These are phyloP conservation scores for Fusarium pseudograminearum DNA, from an alignment of 2,329 filamentous ascomycete species.

Conservation along the genomic window DNA sequence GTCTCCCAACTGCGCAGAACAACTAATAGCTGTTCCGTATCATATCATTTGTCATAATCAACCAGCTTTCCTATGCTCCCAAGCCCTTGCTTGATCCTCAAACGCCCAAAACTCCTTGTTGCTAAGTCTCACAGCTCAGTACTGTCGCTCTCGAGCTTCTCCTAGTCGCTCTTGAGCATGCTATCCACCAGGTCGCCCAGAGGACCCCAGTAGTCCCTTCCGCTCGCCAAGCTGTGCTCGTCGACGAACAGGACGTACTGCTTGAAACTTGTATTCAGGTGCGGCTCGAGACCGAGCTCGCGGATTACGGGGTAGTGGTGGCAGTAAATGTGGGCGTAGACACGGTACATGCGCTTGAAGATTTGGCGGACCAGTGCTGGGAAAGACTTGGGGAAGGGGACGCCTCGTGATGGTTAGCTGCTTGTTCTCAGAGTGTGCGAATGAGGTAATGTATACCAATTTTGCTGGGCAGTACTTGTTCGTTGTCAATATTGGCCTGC, in stretches of 20 bases:
- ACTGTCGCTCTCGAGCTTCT: conserved; percentile 26
- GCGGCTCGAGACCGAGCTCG: conserved; percentile 93
- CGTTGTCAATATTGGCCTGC: conserved; percentile 94
- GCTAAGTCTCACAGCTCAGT: conserved; percentile 20
- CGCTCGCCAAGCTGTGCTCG: conserved; percentile 91
- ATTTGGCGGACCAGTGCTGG: conserved; percentile 90
- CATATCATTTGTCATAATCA: conserved; percentile 43
- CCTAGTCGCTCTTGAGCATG: conserved; percentile 92
- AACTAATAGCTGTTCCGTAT: conserved; percentile 21
- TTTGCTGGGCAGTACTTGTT: conserved; percentile 92
- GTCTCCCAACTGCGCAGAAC: conserved; percentile 1
- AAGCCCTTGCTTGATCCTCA: conserved; percentile 4
- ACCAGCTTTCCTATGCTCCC: conserved; percentile 25
- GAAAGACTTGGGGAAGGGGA: conserved; percentile 95
- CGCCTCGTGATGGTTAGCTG: conserved; percentile 64
- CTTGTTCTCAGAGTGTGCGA: neutral
- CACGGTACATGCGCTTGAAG: conserved; percentile 98
- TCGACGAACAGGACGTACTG: conserved; percentile 99
- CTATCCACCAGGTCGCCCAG: conserved; percentile 96
- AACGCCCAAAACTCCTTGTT: conserved; percentile 42
- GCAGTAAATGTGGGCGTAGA: conserved; percentile 99
- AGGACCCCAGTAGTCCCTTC: conserved; percentile 97
- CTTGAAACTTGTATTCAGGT: conserved; percentile 99
- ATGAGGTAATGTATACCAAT: conserved; percentile 70
- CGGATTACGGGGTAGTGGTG: conserved; percentile 98